Base-by-base conservation (phyloP, 2,329 filamentous ascomycete species). In the Pestalotiopsis fici region DNA sequence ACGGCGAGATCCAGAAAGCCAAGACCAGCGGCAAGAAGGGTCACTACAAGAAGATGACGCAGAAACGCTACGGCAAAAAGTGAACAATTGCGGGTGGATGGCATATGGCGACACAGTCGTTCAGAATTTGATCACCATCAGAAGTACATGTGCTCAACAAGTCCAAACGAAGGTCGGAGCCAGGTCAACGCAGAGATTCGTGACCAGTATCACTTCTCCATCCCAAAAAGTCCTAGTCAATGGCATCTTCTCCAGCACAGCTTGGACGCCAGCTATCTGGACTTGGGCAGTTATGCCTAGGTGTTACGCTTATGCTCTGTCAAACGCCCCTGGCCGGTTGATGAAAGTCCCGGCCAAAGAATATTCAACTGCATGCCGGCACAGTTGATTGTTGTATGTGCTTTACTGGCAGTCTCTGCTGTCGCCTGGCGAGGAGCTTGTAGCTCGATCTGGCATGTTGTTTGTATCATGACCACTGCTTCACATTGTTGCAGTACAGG, bases 11-110 rank as follows among this genome's bases (percentile, higher is more conserved):
- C 62, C 94, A 98, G 78, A 85, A 85, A 63, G 86, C 87, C 69
- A 98, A 97, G 81, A 88, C 87, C 27, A 97, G 93, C 74, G 96
- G 96, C 64, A 97, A 94, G 83, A 98, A 95, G 81, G 90, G 88
- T 0, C 92, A 93, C 74, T 98, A 98, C 84, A 95, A 95, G 77
- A 91, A 90, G 66, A 79, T 97, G 71, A 88, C 92, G 76, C 71
- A 76, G 65, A 75, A 74, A 68, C 70, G 76, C 69, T 78, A 78
- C 27, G 76, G 76, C 28, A 72, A 70, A 50, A 78, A 77, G 64
- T 69, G 70, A 64, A 60, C 13, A 50, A 71, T 50, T 25, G 5
- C 15, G 7, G 5, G 18, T 12, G 11, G 55, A 27, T 50, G 43
- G n/a, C 18, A 5, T 25, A 57, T 31, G 6, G 25, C 55, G 23